phyloP scores from a whole-genome alignment of 1,284 basidiomycete genomes.

The Ceratobasidium sp. region DNA sequence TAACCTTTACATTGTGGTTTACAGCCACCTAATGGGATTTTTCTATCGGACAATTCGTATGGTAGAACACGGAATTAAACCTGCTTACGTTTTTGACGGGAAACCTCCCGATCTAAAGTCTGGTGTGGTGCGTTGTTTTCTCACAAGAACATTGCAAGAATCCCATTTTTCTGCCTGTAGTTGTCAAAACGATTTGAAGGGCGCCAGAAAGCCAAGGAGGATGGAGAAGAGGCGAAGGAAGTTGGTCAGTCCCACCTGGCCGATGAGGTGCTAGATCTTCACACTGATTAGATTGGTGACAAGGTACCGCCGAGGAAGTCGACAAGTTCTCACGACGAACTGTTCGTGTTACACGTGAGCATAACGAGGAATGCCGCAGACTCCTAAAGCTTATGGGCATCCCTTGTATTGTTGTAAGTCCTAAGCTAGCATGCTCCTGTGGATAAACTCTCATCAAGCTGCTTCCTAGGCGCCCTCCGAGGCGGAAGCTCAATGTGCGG shows the following conservation, averaged over 20 bases:
- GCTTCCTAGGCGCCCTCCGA: constrained; percentile 89
- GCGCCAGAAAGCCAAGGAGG: constrained; percentile 92
- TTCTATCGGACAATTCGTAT: constrained; percentile 98
- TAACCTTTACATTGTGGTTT: not conserved
- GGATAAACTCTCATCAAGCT: not conserved
- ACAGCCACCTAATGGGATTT: constrained; percentile 95
- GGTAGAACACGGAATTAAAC: constrained; percentile 99
- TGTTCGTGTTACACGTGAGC: constrained; percentile 94
- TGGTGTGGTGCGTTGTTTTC: constrained; percentile 81
- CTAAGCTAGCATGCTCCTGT: not conserved
- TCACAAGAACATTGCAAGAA: no score
- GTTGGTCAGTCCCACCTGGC: constrained; percentile 64
- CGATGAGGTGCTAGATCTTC: constrained; percentile 26
- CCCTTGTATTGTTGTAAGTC: constrained; percentile 84
- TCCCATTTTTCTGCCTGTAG: constrained; percentile 56
- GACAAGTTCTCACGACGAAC: constrained; percentile 91
- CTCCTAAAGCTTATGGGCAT: constrained; percentile 96
- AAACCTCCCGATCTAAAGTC: constrained; percentile 98
- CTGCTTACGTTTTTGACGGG: constrained; percentile 98
- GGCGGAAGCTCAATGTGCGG: constrained; percentile 98
- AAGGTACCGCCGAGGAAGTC: constrained; percentile 88
- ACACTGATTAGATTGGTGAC: constrained; percentile 43
- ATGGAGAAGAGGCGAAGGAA: constrained; percentile 96
- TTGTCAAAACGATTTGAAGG: constrained; percentile 92
- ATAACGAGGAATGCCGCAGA: constrained; percentile 94